Conservation (phyloP, 495 filamentous ascomycete species). For the Jackrogersella minutella region DNA sequence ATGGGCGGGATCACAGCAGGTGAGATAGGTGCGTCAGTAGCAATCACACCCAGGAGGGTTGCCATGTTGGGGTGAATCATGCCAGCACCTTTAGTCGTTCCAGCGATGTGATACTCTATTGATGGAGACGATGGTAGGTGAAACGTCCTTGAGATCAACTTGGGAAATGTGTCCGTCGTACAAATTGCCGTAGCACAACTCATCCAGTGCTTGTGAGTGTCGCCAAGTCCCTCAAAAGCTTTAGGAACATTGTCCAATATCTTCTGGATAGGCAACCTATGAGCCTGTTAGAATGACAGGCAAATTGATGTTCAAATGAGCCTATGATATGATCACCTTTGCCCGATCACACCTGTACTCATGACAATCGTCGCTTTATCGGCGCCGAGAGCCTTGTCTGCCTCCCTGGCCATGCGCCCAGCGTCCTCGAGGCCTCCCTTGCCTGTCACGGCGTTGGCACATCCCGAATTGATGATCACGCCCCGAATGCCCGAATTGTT, state of each 20-base stretch:
- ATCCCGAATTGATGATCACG: conserved; percentile 93
- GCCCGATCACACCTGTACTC: conserved; percentile 98
- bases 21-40: conserved; percentile 88
- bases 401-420: conserved; percentile 76
- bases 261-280: conserved; percentile 85
- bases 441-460: conserved; percentile 97
- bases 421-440: conserved; percentile 92
- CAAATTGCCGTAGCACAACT: conserved; percentile 90
- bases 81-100: conserved; percentile 97
- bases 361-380: conserved; percentile 83
- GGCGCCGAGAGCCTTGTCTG: conserved; percentile 74
- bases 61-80: conserved; percentile 99
- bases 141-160: conserved; percentile 87
- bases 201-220: conserved; percentile 86
- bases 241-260: conserved; percentile 83
- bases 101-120: conserved; percentile 81
- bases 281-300: conserved; percentile 6
- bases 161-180: conserved; percentile 99
- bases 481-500: conserved; percentile 75
- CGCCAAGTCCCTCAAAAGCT: conserved; percentile 72
- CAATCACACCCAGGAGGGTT: conserved; percentile 90
- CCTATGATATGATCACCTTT: conserved; percentile 64
- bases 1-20: conserved; percentile 70
- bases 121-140: conserved; percentile 80
- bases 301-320: background rate